phyloP scores from a whole-genome alignment of 371 early-diverging fungal genomes.

The Cladochytrium tenue region DNA sequence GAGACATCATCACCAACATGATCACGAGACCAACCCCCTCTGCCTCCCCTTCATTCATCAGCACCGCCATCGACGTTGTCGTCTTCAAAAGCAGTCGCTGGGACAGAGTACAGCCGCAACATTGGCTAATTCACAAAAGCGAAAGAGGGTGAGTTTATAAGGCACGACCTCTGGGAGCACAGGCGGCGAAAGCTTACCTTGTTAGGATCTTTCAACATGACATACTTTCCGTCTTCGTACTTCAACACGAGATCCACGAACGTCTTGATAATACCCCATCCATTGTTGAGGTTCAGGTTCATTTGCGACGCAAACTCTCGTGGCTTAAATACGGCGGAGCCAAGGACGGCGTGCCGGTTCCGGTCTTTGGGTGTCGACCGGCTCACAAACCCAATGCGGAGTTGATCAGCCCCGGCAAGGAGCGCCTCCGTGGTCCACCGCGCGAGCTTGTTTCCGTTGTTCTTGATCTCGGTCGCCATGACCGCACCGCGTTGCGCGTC shows the following conservation, averaged over 20 bases:
- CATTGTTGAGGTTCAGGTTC: conserved; percentile 79
- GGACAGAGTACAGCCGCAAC: conserved; percentile 73
- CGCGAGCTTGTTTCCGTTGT: conserved; percentile 92
- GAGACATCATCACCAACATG: too few species aligned
- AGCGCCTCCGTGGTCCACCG: conserved; percentile 92
- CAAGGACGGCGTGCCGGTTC: conserved; percentile 80
- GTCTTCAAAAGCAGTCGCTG: conserved; percentile 38
- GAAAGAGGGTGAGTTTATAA: conserved; percentile 1
- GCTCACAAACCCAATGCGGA: conserved; percentile 79
- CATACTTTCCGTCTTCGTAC: conserved; percentile 88
- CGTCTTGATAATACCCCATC: conserved; percentile 95
- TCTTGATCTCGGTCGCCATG: conserved; percentile 95
- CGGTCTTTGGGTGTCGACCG: conserved; percentile 80
- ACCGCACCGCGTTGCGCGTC: conserved; percentile 96
- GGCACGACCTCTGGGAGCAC: too few species aligned
- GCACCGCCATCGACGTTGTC: conserved; percentile 4
- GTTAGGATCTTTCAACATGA: conserved; percentile 94
- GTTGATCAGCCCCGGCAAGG: conserved; percentile 83
- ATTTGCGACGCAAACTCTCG: conserved; percentile 89
- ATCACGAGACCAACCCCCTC: too few species aligned
- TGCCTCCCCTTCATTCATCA: background rate
- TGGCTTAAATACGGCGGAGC: conserved; percentile 84
- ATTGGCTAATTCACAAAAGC: conserved; percentile 50
- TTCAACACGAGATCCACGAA: conserved; percentile 76
- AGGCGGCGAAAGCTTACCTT: conserved; percentile 49